These are phyloP conservation scores for Leersia perrieri DNA, from an alignment of 176 grass and related monocot genomes.

Conservation along the genomic window DNA sequence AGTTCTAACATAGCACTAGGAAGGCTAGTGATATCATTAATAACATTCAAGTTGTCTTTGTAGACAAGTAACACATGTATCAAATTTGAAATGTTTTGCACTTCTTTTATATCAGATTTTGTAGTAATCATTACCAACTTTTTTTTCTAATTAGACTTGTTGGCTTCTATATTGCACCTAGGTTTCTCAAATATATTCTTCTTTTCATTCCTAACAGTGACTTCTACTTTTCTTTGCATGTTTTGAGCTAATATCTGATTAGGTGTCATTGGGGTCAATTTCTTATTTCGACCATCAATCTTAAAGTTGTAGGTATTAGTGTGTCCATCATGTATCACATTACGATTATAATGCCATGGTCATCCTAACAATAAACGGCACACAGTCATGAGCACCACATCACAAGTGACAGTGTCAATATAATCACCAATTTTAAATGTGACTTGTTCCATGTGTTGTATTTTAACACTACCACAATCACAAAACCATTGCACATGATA, in stretches of 20 bases:
- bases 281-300: fast-evolving
- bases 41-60: no score
- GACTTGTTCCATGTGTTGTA: background rate
- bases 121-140: no score
- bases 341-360: background rate
- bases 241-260: background rate
- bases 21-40: no score
- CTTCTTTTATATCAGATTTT: no score
- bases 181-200: background rate
- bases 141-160: background rate
- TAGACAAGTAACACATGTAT: no score
- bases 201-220: background rate
- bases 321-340: background rate
- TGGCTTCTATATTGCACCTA: background rate
- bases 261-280: background rate
- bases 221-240: background rate
- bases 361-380: background rate
- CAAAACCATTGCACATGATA: no score
- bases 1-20: no score
- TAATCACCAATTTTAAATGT: background rate
- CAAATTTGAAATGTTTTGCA: no score
- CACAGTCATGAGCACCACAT: background rate
- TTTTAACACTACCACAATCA: background rate
- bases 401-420: fast-evolving
- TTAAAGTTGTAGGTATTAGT: background rate